Evolutionary conservation across 345 rosid genomes (phyloP).

Genomic region (Salix brachista): DNA sequence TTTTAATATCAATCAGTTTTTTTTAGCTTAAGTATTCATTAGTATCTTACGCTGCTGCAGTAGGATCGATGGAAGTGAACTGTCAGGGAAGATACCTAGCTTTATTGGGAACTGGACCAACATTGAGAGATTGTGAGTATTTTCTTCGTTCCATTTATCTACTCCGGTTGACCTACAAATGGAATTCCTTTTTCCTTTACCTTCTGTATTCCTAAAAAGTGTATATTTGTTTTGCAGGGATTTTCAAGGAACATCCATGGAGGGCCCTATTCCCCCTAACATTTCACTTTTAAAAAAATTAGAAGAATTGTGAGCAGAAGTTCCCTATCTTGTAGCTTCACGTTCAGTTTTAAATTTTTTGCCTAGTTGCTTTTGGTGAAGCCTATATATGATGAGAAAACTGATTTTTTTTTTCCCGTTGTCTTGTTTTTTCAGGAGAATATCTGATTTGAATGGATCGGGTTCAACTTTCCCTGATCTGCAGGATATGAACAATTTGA

Average conservation of each 20-base stretch:
- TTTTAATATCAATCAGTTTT: not conserved
- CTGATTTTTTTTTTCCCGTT: not conserved
- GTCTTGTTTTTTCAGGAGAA: constrained; percentile 43
- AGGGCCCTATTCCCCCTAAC: constrained; percentile 79
- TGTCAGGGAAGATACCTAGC: constrained; percentile 75
- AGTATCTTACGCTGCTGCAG: constrained; percentile 27
- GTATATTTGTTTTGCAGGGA: constrained; percentile 35
- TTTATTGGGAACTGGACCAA: constrained; percentile 80
- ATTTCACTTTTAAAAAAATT: constrained; percentile 52
- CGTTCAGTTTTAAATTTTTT: not conserved
- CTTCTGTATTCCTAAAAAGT: not conserved
- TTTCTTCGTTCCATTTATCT: not conserved
- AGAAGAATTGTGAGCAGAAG: constrained; percentile 48
- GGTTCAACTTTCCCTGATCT: constrained; percentile 52
- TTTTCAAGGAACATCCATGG: constrained; percentile 79
- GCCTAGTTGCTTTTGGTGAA: not conserved
- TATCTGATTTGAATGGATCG: constrained; percentile 58
- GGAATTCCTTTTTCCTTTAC: not conserved
- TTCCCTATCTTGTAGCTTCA: not conserved
- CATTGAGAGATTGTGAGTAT: constrained; percentile 55
- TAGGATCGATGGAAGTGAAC: constrained; percentile 66
- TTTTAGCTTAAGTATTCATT: not conserved
- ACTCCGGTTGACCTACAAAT: not conserved
- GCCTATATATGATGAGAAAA: not conserved
- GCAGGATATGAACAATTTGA: constrained; percentile 10